phyloP scores from a whole-genome alignment of 2,329 filamentous ascomycete genomes.

The Paecilomyces niveus region DNA sequence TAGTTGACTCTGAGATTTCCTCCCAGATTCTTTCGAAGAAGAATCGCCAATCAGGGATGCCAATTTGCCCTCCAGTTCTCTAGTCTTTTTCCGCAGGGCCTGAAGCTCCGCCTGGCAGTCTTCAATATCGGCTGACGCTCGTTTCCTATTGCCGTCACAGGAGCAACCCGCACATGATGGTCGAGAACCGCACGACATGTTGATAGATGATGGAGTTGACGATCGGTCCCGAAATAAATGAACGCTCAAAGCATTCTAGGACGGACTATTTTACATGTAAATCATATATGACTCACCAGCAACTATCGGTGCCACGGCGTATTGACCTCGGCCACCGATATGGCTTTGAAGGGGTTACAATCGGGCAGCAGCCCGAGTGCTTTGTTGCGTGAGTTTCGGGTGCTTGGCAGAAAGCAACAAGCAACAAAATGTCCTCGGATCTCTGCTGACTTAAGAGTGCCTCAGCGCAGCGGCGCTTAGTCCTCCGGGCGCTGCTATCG shows the following conservation, averaged over 20 bases:
- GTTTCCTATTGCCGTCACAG: constrained; percentile 16
- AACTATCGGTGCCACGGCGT: neutral
- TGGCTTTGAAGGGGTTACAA: neutral
- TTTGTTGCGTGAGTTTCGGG: neutral
- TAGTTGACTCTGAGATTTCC: constrained; percentile 20
- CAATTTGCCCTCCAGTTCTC: constrained; percentile 28
- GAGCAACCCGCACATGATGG: constrained; percentile 28
- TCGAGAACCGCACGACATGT: constrained; percentile 13
- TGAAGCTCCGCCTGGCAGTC: constrained; percentile 35
- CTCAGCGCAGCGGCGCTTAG: neutral
- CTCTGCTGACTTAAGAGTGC: neutral
- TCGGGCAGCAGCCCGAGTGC: neutral
- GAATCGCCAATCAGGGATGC: constrained; percentile 18
- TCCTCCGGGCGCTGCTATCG: neutral
- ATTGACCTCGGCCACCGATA: neutral
- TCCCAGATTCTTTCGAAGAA: constrained; percentile 5
- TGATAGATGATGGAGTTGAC: neutral
- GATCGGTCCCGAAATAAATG: constrained; percentile 12
- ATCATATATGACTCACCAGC: neutral
- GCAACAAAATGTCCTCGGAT: neutral
- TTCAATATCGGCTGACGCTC: constrained; percentile 27
- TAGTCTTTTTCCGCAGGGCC: constrained; percentile 29
- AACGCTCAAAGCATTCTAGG: neutral
- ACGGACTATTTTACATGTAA: neutral
- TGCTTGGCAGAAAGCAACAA: neutral